These are phyloP conservation scores for Oryza punctata DNA, from an alignment of 176 grass and related monocot genomes.

Conservation along the genomic window DNA sequence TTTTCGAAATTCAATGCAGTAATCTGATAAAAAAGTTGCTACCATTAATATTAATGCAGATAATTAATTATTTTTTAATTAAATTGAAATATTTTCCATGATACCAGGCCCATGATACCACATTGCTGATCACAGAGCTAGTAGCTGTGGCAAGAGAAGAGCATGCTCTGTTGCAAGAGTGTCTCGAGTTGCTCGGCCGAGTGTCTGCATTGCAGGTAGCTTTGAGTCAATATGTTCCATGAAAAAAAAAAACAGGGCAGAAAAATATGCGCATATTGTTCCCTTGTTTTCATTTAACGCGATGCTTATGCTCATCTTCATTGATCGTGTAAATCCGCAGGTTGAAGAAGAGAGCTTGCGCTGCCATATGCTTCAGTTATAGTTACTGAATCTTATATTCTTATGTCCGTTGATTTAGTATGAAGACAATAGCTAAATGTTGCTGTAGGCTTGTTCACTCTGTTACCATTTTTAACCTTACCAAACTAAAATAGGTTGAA, in stretches of 20 bases:
- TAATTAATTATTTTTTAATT: neutral
- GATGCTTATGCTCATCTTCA: neutral
- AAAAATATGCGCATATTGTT: too few species aligned
- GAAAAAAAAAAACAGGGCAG: neutral
- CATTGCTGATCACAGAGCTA: constrained; percentile 34
- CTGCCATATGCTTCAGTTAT: constrained; percentile 54
- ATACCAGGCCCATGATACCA: constrained; percentile 25
- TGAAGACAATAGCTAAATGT: neutral
- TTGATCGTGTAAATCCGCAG: constrained; percentile 23
- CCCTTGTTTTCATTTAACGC: neutral
- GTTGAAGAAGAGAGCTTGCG: constrained; percentile 60
- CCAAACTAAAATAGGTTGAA: too few species aligned
- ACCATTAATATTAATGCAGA: neutral
- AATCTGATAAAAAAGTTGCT: neutral
- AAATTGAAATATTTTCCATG: neutral
- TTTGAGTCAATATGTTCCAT: neutral
- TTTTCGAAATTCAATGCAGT: neutral
- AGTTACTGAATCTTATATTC: neutral
- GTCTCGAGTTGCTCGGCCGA: constrained; percentile 35
- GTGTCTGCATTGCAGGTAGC: constrained; percentile 49
- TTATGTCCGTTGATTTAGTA: constrained; percentile 5
- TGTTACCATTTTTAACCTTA: too few species aligned
- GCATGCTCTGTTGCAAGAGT: constrained; percentile 39
- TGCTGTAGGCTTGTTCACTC: too few species aligned
- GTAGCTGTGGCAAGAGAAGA: constrained; percentile 35